Conservation (phyloP, 2,329 filamentous ascomycete genomes). For the Hortaea sp. region DNA sequence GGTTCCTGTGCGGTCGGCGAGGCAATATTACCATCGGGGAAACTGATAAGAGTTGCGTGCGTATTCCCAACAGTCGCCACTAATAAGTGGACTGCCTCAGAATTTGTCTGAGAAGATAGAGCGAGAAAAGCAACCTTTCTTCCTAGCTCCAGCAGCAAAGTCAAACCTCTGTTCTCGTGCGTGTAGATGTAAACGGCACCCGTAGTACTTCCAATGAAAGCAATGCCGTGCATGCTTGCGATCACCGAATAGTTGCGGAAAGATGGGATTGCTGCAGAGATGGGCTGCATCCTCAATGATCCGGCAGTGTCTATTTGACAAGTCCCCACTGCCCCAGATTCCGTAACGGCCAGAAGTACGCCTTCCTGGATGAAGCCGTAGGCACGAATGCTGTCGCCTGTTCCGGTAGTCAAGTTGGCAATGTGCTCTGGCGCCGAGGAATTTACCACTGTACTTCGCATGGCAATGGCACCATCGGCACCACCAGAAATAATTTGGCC, state of each 20-base stretch:
- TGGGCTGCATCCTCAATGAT: conserved; percentile 32
- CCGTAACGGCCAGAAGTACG: conserved; percentile 48
- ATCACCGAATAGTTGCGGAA: conserved; percentile 41
- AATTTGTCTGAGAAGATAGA: not conserved
- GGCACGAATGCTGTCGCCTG: conserved; percentile 44
- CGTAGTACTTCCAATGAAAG: conserved; percentile 37
- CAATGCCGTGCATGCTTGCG: conserved; percentile 28
- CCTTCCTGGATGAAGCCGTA: conserved; percentile 53
- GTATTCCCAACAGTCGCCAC: not conserved
- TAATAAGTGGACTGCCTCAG: not conserved
- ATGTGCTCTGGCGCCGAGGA: conserved; percentile 21
- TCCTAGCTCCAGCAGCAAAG: not conserved
- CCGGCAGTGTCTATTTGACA: conserved; percentile 35
- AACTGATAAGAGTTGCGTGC: no score
- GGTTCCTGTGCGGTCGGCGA: no score
- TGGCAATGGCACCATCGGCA: conserved; percentile 59
- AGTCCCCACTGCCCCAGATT: conserved; percentile 13
- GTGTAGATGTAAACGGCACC: conserved; percentile 35
- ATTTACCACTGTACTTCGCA: no score
- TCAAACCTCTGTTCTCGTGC: conserved; percentile 3
- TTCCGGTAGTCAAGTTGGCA: not conserved
- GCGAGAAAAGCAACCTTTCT: not conserved
- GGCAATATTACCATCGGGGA: no score
- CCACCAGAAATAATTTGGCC: conserved; percentile 56
- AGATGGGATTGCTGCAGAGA: conserved; percentile 16